Percentiles rank a stretch among this genome's conserved stretches.
Conservation (phyloP, 73 alveolate species). For the Stentor coeruleus region DNA sequence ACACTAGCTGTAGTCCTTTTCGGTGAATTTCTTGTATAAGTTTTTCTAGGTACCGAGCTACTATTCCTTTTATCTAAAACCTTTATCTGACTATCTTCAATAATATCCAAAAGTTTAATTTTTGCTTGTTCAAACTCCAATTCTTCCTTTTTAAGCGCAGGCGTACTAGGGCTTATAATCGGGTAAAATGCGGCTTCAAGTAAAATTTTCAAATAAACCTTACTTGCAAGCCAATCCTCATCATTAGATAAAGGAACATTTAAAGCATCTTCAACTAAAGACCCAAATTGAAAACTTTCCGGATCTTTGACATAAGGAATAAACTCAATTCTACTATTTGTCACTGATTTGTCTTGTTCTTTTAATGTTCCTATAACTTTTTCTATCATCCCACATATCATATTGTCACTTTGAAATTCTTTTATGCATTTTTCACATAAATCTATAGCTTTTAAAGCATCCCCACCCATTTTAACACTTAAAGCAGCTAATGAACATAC, state of each 20-base stretch:
- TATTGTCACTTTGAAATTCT: not conserved
- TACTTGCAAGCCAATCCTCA: not conserved
- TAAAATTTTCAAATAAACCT: too few species aligned
- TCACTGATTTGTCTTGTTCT: not conserved
- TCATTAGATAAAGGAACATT: not conserved
- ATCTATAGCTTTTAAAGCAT: not conserved
- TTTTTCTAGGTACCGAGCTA: not conserved
- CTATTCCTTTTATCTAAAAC: not conserved
- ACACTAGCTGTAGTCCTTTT: not conserved
- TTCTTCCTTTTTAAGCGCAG: not conserved
- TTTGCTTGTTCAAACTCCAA: not conserved
- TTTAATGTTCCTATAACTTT: too few species aligned
- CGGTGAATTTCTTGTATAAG: not conserved
- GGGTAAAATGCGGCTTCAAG: constrained; percentile 9
- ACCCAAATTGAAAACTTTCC: too few species aligned
- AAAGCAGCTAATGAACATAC: not conserved
- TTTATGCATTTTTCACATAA: not conserved
- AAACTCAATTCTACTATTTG: not conserved
- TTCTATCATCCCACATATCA: not conserved
- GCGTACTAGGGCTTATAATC: not conserved
- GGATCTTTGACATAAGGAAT: not conserved
- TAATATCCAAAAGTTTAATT: not conserved
- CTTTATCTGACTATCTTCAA: not conserved
- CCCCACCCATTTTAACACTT: not conserved
- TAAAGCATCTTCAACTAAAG: not conserved